phyloP scores from a whole-genome alignment of 345 rosid species.

The Citropsis articulata region DNA sequence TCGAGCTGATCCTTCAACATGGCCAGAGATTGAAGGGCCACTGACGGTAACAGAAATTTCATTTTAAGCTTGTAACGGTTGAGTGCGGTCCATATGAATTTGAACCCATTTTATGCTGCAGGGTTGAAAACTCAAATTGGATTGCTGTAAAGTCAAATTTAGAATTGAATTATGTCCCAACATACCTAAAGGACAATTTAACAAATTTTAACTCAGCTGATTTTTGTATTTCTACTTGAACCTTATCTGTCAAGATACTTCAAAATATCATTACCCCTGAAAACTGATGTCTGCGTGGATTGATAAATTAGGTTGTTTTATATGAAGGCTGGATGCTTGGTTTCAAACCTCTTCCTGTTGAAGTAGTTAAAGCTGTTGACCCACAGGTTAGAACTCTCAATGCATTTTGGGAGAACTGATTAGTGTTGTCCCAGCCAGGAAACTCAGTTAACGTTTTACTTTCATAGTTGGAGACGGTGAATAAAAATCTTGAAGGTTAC shows the following conservation, averaged over 20 bases:
- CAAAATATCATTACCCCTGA: background rate
- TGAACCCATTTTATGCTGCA: background rate
- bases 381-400: conserved; percentile 58
- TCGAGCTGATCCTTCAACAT: conserved; percentile 71
- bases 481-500: conserved; percentile 83
- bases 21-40: conserved; percentile 97
- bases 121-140: background rate
- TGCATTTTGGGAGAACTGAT: background rate
- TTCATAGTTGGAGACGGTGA: conserved; percentile 68
- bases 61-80: background rate
- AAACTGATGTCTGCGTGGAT: conserved; percentile 1
- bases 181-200: background rate
- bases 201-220: background rate
- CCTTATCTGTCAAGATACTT: background rate
- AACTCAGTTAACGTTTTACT: conserved; percentile 4
- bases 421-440: background rate
- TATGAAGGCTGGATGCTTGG: conserved; percentile 99
- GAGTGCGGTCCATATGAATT: background rate
- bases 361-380: conserved; percentile 67
- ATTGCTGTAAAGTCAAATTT: background rate
- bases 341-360: conserved; percentile 67
- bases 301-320: conserved; percentile 58
- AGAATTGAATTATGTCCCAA: background rate
- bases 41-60: conserved; percentile 46
- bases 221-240: background rate